phyloP scores from a whole-genome alignment of 106 monocot species.

The Posidonia australis region DNA sequence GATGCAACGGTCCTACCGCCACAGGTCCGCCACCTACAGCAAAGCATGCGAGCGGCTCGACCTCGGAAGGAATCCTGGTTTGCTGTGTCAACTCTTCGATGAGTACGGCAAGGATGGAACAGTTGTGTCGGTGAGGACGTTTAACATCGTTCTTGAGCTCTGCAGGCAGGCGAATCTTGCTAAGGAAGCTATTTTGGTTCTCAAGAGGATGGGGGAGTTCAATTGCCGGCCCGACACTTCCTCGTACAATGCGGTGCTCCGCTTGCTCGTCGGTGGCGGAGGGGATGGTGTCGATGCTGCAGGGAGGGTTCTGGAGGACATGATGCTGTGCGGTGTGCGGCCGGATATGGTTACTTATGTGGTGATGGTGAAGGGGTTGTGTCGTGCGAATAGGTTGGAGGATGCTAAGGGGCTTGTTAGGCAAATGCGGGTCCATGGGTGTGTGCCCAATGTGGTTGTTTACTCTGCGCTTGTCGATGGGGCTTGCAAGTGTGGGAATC shows the following conservation, averaged over 20 bases:
- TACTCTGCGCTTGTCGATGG: slow-evolving; percentile 59
- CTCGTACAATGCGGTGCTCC: slow-evolving; percentile 35
- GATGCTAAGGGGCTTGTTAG: slow-evolving; percentile 25
- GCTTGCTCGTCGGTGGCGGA: slow-evolving; percentile 11
- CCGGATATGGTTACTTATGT: slow-evolving; percentile 41
- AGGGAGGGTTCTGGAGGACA: slow-evolving; percentile 25
- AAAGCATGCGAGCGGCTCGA: slow-evolving; percentile 17
- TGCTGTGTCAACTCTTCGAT: slow-evolving; percentile 15
- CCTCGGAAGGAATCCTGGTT: slow-evolving; percentile 12
- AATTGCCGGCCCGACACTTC: slow-evolving; percentile 33
- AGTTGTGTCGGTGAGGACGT: slow-evolving; percentile 23
- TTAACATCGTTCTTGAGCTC: slow-evolving; percentile 33
- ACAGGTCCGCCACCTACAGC: slow-evolving; percentile 32
- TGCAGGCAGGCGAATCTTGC: slow-evolving; percentile 21
- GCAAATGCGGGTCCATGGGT: slow-evolving; percentile 35
- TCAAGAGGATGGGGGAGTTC: slow-evolving; percentile 32
- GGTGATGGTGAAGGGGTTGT: slow-evolving; percentile 26
- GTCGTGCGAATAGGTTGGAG: slow-evolving; percentile 15
- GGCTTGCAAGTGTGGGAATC: slow-evolving; percentile 38
- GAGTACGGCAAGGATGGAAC: slow-evolving; percentile 6
- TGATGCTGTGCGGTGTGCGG: slow-evolving; percentile 17
- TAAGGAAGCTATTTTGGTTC: slow-evolving; percentile 23
- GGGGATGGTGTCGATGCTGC: not conserved
- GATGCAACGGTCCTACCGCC: slow-evolving; percentile 24
- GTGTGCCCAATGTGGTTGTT: slow-evolving; percentile 47